Percentiles rank a stretch among this genome's conserved stretches.
These are phyloP conservation scores for Endocalyx cinctus DNA, from an alignment of 2,329 filamentous ascomycete genomes.

Conservation along the genomic window DNA sequence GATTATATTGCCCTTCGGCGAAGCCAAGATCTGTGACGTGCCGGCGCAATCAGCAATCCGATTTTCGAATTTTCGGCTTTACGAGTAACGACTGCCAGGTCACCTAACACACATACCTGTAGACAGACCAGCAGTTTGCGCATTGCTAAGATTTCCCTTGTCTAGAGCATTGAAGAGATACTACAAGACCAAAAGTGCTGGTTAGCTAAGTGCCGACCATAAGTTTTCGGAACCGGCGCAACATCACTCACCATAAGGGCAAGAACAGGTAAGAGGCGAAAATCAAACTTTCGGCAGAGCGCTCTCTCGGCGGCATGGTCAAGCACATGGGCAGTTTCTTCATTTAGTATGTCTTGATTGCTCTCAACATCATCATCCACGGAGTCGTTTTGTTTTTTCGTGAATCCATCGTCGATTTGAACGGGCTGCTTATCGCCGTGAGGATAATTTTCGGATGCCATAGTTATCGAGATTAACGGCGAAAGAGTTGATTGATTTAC, in stretches of 20 bases:
- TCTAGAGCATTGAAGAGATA: conserved; percentile 44
- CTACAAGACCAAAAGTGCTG: conserved; percentile 13
- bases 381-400: too few relatives aligned
- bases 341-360: conserved; percentile 26
- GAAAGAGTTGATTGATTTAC: too few relatives aligned
- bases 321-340: conserved; percentile 27
- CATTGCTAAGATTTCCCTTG: conserved; percentile 51
- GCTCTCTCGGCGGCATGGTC: conserved; percentile 42
- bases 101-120: conserved; percentile 16
- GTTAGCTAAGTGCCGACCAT: too few relatives aligned
- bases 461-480: too few relatives aligned
- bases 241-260: conserved; percentile 45
- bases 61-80: too few relatives aligned
- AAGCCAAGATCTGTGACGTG: conserved; percentile 50
- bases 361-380: conserved; percentile 19
- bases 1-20: conserved; percentile 61
- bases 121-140: conserved; percentile 49
- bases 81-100: too few relatives aligned
- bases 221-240: too few relatives aligned
- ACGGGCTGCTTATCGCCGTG: too few relatives aligned
- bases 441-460: too few relatives aligned
- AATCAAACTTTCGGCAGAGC: conserved; percentile 51
- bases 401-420: too few relatives aligned
- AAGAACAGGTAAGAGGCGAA: conserved; percentile 48
- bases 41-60: too few relatives aligned